A percentile compares a stretch with the other conserved stretches of the same genome.
Evolutionary conservation across 768 basidiomycete species (phyloP).

Genomic region (Naganishia kalamii): DNA sequence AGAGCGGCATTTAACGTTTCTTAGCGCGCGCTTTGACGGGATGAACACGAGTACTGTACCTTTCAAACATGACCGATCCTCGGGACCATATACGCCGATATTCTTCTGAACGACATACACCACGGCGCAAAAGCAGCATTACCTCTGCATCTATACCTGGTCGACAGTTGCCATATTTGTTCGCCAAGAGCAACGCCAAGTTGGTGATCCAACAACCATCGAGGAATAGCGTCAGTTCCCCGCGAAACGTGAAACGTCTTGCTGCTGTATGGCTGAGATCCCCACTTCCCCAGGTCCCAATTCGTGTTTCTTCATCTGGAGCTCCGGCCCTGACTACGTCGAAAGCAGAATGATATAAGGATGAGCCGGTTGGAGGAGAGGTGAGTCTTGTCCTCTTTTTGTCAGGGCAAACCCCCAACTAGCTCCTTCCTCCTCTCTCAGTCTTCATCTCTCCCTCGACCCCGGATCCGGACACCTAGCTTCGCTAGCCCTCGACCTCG

Average conservation of each 20-base stretch:
- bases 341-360: conserved; percentile 8
- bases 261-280: too few species aligned
- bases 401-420: background rate
- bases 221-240: background rate
- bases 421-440: background rate
- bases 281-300: too few species aligned
- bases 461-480: too few species aligned
- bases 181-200: background rate
- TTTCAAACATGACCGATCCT: background rate
- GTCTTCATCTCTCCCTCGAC: background rate
- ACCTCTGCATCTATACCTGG: too few species aligned
- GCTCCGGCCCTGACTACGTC: background rate
- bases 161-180: background rate
- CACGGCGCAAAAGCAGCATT: background rate
- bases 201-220: background rate
- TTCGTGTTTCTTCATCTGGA: background rate
- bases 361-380: background rate
- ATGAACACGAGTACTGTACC: too few species aligned
- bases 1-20: too few species aligned
- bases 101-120: background rate
- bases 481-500: background rate
- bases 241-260: background rate
- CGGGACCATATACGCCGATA: background rate
- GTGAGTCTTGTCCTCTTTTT: background rate
- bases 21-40: too few species aligned